Conservation (phyloP, 192 early-diverging fungal species). For the Allomyces arbusculus region DNA sequence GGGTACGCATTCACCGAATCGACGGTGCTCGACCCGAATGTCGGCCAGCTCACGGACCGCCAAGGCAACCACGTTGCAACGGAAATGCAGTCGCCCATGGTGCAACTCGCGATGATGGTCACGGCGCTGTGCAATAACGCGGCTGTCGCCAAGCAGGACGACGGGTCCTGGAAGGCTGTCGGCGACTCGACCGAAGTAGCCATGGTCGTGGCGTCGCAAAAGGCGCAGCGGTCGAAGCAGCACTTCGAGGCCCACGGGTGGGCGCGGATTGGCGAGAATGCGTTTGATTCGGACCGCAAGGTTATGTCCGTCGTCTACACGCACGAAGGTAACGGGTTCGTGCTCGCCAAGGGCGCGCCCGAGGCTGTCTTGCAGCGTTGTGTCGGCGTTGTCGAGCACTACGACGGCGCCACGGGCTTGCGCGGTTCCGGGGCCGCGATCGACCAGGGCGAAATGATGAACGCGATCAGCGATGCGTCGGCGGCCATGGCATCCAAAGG, state of each 20-base stretch:
- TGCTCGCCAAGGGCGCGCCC: conserved; percentile 78
- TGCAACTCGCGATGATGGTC: conserved; percentile 33
- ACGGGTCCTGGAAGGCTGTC: conserved; percentile 43
- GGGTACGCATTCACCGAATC: conserved; percentile 47
- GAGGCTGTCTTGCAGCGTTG: conserved; percentile 69
- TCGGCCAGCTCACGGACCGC: conserved; percentile 18
- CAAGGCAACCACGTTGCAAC: conserved; percentile 8
- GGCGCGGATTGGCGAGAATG: conserved; percentile 35
- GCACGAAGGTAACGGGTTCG: conserved; percentile 16
- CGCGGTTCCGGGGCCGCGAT: conserved; percentile 8
- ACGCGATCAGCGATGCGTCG: conserved; percentile 33
- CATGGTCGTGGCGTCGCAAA: conserved; percentile 62
- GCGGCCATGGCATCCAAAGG: conserved; percentile 54
- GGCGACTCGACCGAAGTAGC: conserved; percentile 97
- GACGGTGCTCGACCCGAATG: conserved; percentile 37
- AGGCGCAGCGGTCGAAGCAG: conserved; percentile 50
- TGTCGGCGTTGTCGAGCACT: conserved; percentile 21
- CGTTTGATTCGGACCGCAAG: conserved; percentile 59
- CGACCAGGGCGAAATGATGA: conserved; percentile 9
- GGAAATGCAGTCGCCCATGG: conserved; percentile 14
- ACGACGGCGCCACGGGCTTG: conserved; percentile 6
- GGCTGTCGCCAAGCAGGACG: conserved; percentile 33
- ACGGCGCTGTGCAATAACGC: conserved; percentile 68
- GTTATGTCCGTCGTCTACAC: conserved; percentile 71
- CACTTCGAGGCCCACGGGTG: conserved; percentile 34